Evolutionary conservation across 2,329 filamentous ascomycete genomes (phyloP), one percentile per base, ranked within the genome.

Genomic region (Dothidotthia symphoricarpi): DNA sequence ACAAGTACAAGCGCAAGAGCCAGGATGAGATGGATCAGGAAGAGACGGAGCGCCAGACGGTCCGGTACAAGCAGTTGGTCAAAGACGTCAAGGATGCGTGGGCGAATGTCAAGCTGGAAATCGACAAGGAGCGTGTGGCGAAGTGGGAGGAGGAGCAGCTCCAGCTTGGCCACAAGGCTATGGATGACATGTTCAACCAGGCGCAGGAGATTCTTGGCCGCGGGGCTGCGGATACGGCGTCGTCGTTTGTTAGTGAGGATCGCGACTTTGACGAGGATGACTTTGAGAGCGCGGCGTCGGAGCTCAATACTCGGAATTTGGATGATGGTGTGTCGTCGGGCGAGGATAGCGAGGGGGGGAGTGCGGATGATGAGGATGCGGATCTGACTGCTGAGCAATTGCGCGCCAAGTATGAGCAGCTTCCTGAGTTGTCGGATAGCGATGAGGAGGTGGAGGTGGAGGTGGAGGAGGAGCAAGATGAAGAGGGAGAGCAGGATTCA

Each of bases 1-100:
- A 80, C 36, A 80, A 81, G 37, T 85, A 88, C 56, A 66, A 61
- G 59, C 55, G 56, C 33, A 65, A 66, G 51, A 61, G 55, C 11
- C 52, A 78, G 1, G 88, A 96, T 57, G 85, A 97, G 61, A 76
- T 96, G 13, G 83, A 90, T 53, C 80, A 79, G 11, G 91, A 97
- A 61, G 82, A 86, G 41, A 75, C 78, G 36, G 81, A 83, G 16
- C 75, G 82, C 53, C 82, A 82, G 66, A 74, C 82, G 44, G 69
- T 72, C 30, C 78, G 81, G 17, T 95, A 93, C 64, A 87, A 81
- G 44, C 77, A 82, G 43, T 78, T 96, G 12, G 74, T 85, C 27
- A 77, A 74, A 38, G 81, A 84, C 59, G 63, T 85, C 40, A 76
- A 78, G 45, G 75, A 76, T 42, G 76, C 80, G 49, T 85, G 82